Evolutionary conservation across 2,329 filamentous ascomycete species (phyloP), one percentile per base, ranked within the genome.

Genomic region (Cercospora sp.): DNA sequence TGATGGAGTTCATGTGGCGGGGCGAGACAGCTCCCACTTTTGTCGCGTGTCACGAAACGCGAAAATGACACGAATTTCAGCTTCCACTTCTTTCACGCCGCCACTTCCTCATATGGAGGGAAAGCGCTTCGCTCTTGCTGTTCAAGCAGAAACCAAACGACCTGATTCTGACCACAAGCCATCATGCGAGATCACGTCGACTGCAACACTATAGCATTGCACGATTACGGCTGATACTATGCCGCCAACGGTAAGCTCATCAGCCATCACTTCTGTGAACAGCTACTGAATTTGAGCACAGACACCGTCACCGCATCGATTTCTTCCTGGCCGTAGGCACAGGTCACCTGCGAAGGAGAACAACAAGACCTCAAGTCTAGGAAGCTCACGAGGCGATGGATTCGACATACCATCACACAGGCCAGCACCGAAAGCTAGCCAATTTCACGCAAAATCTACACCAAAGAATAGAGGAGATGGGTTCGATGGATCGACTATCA

Each of bases 231-330:
- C 9, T 71, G 65, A 71, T 26, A 61, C 43, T 5, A 71, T 71
- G 69, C 65, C 67, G 28, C 69, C 69, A 28, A 43, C 61, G 21
- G 61, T 65, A 55, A 53, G 40, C 21, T 28, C 18, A n/a, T 34
- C 13, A 32, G 9, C 6, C 21, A 5, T 37, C 12, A 16, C 30
- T 24, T 28, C 7, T 24, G 55, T 37, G 55, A 59, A 34, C 5
- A 1, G 18, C 32, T 55, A 65, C 49, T 68, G 3, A 49, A 3
- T 61, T 28, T 24, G n/a, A 10, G 3, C 10, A 51, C n/a, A 76
- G 75, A 72, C 72, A 16, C 74, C 74, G 7, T 76, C 75, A 53
- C 74, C 75, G 12, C 74, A 69, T 63, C 70, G 74, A n/a, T 77
- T 76, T 63, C 63, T 76, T 8, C 57, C 71, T 18, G 69, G 69